A percentile compares a stretch with the other conserved stretches of the same genome.
Evolutionary conservation across 805 yeast genomes (phyloP).

Genomic region (Yarrowia osloensis): DNA sequence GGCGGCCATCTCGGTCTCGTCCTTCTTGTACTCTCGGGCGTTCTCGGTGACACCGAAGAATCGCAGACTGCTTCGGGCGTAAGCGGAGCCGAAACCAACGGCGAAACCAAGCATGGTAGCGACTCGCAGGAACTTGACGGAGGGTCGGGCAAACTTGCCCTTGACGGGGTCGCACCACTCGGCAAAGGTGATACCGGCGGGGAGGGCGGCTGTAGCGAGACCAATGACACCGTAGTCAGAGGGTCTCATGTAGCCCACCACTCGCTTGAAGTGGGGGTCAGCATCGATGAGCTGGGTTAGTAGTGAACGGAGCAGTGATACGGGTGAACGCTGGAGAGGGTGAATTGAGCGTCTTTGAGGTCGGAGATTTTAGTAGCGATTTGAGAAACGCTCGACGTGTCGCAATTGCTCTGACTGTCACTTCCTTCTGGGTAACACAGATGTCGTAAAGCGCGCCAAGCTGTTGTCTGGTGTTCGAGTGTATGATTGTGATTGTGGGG

Average conservation of each 20-base stretch:
- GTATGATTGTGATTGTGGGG: background rate
- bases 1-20: conserved; percentile 71
- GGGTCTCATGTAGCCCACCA: conserved; percentile 68
- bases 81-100: conserved; percentile 76
- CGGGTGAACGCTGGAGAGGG: too few relatives aligned
- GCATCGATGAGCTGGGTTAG: conserved; percentile 59
- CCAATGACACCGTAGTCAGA: conserved; percentile 62
- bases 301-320: background rate
- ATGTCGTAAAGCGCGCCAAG: too few relatives aligned
- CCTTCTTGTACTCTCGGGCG: conserved; percentile 65
- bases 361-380: too few relatives aligned
- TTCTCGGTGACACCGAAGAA: conserved; percentile 81
- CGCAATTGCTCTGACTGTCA: too few relatives aligned
- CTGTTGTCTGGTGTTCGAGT: background rate
- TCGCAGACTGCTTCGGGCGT: conserved; percentile 64
- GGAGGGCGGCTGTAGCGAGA: conserved; percentile 52
- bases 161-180: conserved; percentile 56
- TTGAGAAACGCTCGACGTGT: too few relatives aligned
- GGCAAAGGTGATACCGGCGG: conserved; percentile 48
- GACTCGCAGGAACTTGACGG: conserved; percentile 62
- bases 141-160: conserved; percentile 47
- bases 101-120: conserved; percentile 62
- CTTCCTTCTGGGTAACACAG: too few relatives aligned
- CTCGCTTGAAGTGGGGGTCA: conserved; percentile 76
- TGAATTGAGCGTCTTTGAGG: too few relatives aligned